Base-by-base conservation (phyloP, 148 eudicot genomes). In the Fagopyrum esculentum region DNA sequence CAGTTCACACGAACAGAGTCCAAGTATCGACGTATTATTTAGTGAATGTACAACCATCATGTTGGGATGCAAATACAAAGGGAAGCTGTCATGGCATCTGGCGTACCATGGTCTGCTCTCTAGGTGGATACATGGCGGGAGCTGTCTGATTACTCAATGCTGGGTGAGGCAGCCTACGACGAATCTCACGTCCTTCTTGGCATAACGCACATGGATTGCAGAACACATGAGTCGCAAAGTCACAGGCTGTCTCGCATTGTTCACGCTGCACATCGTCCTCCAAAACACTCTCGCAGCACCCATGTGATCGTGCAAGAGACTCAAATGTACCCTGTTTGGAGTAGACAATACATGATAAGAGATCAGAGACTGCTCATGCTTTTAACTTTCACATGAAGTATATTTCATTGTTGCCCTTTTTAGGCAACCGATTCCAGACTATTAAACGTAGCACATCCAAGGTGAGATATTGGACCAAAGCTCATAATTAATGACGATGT, bases 181-280 rank as follows among this genome's bases (percentile, higher is more conserved):
- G 96, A 69, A 93, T 77, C 74, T 93, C 98, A 52, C 97, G 88
- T 47, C 90, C 98, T 83, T 88, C 98, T 84, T 93, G 98, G 80
- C 98, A 93, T 73, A 93, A 89, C 0, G 98, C 89, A 71, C 98
- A 93, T 6, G 83, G 76, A 55, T 93, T 96, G 80, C 93, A 93
- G 75, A 91, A 84, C 63, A 86, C 45, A 75, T 93, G 98, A 66
- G 97, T 87, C 19, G 87, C 86, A 54, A 91, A 81, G 77, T 93
- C 98, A 56, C 98, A 93, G 19, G 83, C 85, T 8, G 85, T 73
- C 76, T 93, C 98, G 4, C 88, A 86, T n/a, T 85, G 93, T 83
- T 93, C 98, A 11, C 86, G 82, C 47, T 86, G 93, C 40, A 69
- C 80, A 9, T 89, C 92, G 46, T 93, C 88, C 80, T 90, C 92